phyloP scores from a whole-genome alignment of 768 basidiomycete species.

The Hericium coralloides region DNA sequence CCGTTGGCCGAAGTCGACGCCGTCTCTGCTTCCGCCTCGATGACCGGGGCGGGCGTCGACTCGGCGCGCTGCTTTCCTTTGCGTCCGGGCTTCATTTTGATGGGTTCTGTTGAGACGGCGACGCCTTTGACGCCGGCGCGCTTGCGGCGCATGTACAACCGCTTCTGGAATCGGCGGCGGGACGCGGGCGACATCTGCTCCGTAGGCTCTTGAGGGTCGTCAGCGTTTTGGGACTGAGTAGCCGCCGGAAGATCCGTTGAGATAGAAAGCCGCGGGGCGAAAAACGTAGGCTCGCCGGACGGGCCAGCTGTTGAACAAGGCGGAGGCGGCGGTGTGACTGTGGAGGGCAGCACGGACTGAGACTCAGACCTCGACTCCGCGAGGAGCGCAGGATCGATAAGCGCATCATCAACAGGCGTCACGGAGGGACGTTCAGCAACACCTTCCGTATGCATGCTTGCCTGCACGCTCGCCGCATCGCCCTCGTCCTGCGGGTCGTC shows the following conservation, averaged over 20 bases:
- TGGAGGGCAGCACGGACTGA: not conserved
- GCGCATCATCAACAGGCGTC: slow-evolving; percentile 2
- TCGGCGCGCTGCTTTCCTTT: slow-evolving; percentile 12
- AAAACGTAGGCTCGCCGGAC: too few species aligned
- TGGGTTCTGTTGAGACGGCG: slow-evolving; percentile 19
- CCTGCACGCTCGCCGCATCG: not conserved
- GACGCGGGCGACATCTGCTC: slow-evolving; percentile 33
- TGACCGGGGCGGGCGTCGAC: not conserved
- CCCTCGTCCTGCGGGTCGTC: slow-evolving; percentile 14
- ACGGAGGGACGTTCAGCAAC: not conserved
- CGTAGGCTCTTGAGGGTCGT: not conserved
- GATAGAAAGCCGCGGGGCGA: not conserved
- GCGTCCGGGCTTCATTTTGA: slow-evolving; percentile 33
- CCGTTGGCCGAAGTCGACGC: slow-evolving; percentile 11
- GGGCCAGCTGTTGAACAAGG: too few species aligned
- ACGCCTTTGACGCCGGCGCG: slow-evolving; percentile 42
- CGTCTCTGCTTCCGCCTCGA: not conserved
- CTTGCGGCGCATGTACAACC: slow-evolving; percentile 66
- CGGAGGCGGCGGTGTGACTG: not conserved
- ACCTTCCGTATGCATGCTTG: too few species aligned
- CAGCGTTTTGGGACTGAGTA: not conserved
- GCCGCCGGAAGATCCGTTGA: not conserved
- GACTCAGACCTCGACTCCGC: slow-evolving; percentile 14
- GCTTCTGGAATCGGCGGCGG: slow-evolving; percentile 49
- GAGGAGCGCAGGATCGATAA: slow-evolving; percentile 25